Evolutionary conservation across 2,329 filamentous ascomycete species (phyloP), one percentile per base, ranked within the genome.

Genomic region (Lecanicillium sp.): DNA sequence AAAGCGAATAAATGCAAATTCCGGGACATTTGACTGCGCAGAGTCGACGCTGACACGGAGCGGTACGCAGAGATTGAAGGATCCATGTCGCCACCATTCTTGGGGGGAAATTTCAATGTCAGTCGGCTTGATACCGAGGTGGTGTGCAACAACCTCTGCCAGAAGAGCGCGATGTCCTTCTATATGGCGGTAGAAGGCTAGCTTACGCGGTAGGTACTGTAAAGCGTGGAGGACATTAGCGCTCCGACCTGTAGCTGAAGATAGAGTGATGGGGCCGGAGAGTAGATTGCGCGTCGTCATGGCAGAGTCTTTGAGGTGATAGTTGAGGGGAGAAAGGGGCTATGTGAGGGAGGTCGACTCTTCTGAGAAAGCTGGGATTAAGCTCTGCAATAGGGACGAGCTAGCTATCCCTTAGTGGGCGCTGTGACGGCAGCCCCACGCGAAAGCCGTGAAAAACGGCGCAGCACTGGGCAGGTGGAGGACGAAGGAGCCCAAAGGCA

Each of bases 51-150:
- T 18, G 29, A 51, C 41, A 10, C 29, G 35, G 25, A 61, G 36
- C 10, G 55, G 55, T 22, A 62, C 48, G 39, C 55, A 62, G 32
- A 59, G 48, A 42, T 64, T 65, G 42, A 61, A 63, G 39, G 25
- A 55, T 47, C 59, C 60, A 59, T 27, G 29, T 7, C 15, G 29
- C 45, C 41, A 47, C 22, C 29, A 41, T 9, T 44, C 39, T 37
- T 45, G 43, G 9, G 39, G 27, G 32, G 45, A 45, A 17, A 47
- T 34, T 17, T 29, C n/a, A 32, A 47, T 40, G 4, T 20, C 19
- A 3, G 29, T 17, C 4, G 35, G 6, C 9, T 19, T 22, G 29
- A 28, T 29, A 17, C 17, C 12, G 12, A 41, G 25, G 17, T 41
- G 39, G 19, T 36, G 20, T n/a, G 39, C 33, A 17, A 41, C 18